These are phyloP conservation scores for Exophiala xenobiotica DNA, from an alignment of 2,329 filamentous ascomycete species.

Conservation along the genomic window DNA sequence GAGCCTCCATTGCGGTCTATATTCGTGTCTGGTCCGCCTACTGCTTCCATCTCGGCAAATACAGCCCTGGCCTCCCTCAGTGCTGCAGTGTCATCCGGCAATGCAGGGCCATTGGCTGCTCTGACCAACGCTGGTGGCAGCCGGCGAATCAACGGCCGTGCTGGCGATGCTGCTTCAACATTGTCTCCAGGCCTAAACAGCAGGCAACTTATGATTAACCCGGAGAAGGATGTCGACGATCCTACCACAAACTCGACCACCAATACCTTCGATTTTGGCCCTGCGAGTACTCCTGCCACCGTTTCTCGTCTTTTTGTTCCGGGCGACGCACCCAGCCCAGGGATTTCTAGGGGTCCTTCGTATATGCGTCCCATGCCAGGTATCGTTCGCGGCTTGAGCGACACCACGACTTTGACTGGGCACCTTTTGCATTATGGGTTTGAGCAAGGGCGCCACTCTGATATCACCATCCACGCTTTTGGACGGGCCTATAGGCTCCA, in stretches of 20 bases:
- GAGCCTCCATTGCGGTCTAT: constrained; percentile 37
- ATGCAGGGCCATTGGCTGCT: constrained; percentile 33
- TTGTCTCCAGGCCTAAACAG: constrained; percentile 13
- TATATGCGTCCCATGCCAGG: constrained; percentile 30
- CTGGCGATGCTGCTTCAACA: constrained; percentile 15
- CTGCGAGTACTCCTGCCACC: constrained; percentile 31
- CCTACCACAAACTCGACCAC: constrained; percentile 25
- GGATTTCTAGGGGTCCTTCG: constrained; percentile 32
- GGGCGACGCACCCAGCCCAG: constrained; percentile 26
- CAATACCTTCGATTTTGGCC: constrained; percentile 17
- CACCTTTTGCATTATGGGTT: constrained; percentile 55
- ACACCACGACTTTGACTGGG: constrained; percentile 46
- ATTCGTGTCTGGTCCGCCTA: constrained; percentile 37
- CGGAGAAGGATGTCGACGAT: constrained; percentile 38
- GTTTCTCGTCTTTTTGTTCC: constrained; percentile 34
- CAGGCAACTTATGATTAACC: constrained; percentile 29
- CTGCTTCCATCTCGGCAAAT: constrained; percentile 37
- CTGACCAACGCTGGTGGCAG: constrained; percentile 25
- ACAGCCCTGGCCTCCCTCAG: constrained; percentile 38
- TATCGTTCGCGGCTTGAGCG: constrained; percentile 30
- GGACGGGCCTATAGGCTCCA: constrained; percentile 53
- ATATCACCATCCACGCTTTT: constrained; percentile 56
- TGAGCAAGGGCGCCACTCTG: constrained; percentile 52
- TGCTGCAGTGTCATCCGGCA: constrained; percentile 31
- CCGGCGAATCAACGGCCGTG: constrained; percentile 18